A percentile compares a stretch with the other conserved stretches of the same genome.
These are phyloP conservation scores for Colletotrichum sp. DNA, from an alignment of 2,329 filamentous ascomycete genomes.

Conservation along the genomic window DNA sequence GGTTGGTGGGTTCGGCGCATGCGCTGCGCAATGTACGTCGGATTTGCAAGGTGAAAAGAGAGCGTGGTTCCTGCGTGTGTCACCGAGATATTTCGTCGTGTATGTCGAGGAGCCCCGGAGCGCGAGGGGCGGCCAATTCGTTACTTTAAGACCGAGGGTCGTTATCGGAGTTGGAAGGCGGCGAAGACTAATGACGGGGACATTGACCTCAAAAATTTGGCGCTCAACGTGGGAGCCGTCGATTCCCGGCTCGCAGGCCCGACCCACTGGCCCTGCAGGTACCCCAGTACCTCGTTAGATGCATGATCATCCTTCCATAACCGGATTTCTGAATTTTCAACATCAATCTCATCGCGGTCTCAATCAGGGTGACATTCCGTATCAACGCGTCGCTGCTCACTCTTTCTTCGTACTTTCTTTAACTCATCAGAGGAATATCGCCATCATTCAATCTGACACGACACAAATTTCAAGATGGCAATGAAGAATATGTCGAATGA, in stretches of 20 bases:
- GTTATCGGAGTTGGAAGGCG: slow-evolving; percentile 25
- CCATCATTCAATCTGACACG: background rate
- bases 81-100: background rate
- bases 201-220: slow-evolving; percentile 17
- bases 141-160: background rate
- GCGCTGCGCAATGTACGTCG: background rate
- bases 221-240: slow-evolving; percentile 5
- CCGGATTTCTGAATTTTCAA: slow-evolving; percentile 20
- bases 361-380: background rate
- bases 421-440: background rate
- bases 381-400: background rate
- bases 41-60: background rate
- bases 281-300: slow-evolving; percentile 6
- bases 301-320: slow-evolving; percentile 7
- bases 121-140: background rate
- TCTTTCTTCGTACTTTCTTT: background rate
- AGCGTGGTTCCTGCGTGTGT: background rate
- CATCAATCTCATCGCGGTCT: background rate
- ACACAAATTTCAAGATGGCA: slow-evolving; percentile 35
- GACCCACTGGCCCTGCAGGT: background rate
- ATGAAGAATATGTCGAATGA: slow-evolving; percentile 67
- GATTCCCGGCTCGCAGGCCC: slow-evolving; percentile 5
- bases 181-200: slow-evolving; percentile 12
- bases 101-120: background rate
- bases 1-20: slow-evolving; percentile 9